Evolutionary conservation across 257 asterid species (phyloP), one percentile per base, ranked within the genome.

Genomic region (Marsdenia floribunda): DNA sequence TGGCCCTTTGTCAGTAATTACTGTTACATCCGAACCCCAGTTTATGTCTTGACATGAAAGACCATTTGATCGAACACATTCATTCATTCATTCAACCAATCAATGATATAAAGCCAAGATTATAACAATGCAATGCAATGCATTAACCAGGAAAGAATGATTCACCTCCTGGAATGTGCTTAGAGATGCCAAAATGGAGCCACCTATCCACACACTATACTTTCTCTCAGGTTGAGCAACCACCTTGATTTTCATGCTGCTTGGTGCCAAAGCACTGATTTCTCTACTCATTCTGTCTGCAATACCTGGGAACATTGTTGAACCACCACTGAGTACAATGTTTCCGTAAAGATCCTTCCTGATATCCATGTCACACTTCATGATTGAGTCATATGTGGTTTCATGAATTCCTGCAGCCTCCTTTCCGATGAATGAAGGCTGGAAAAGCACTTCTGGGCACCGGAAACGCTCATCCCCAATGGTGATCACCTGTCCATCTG

Each of bases 161-260:
- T 75, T 50, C 4, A 84, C 87, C 87, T 84, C 84, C 78, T 84
- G 87, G 80, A 84, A 84, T 67, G 87, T 84, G 83, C 84, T 81
- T 71, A 84, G 85, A 40, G 85, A 84, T 12, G 87, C 83, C 77
- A 84, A 74, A 75, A 84, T 81, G 68, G 87, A 84, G 18, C 87
- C 87, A 42, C 85, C 87, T 14, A 81, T 84, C 87, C 87, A 84
- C 72, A 84, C 87, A 71, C 85, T 81, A 75, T 84, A 84, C 70
- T 84, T 84, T 40, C 87, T 84, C 76, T 84, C 85, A 18, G 85
- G 85, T 58, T 85, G 85, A 22, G 87, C 85, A 1, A 84, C 85
- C 73, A 84, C 87, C 75, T 81, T 79, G 76, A 84, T 84, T 83
- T 81, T 84, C 87, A 84, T 81, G 87, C 87, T 84, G 74, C 85